phyloP scores from a whole-genome alignment of 805 yeast species.

The Alloascoidea hylecoeti region DNA sequence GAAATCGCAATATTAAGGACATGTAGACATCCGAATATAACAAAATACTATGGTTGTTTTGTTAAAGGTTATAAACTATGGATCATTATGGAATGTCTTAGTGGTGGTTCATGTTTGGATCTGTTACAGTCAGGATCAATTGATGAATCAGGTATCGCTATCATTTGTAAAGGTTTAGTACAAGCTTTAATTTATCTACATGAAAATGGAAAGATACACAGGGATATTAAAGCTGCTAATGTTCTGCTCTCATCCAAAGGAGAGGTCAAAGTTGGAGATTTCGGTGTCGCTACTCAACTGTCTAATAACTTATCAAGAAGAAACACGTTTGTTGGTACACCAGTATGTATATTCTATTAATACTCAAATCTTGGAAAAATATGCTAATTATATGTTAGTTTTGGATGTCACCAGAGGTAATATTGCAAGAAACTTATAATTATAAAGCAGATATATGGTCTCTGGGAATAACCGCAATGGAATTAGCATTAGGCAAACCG shows the following conservation, averaged over 20 bases:
- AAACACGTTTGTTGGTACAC: constrained; percentile 30
- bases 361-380: not conserved
- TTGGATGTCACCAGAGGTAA: constrained; percentile 99
- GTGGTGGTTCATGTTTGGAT: constrained; percentile 66
- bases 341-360: constrained; percentile 9
- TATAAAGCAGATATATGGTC: constrained; percentile 73
- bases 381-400: constrained; percentile 23
- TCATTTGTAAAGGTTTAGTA: constrained; percentile 39
- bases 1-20: constrained; percentile 60
- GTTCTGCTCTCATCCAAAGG: constrained; percentile 57
- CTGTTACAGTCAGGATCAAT: constrained; percentile 46
- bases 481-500: constrained; percentile 58
- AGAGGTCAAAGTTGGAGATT: constrained; percentile 82
- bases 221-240: constrained; percentile 93
- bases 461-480: constrained; percentile 66
- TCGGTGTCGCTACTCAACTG: constrained; percentile 84
- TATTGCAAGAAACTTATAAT: constrained; percentile 68
- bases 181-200: constrained; percentile 56
- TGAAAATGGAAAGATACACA: constrained; percentile 63
- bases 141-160: constrained; percentile 36
- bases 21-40: constrained; percentile 44
- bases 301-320: constrained; percentile 38
- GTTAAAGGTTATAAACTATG: constrained; percentile 56
- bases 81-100: constrained; percentile 73
- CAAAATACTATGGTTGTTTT: constrained; percentile 59